A percentile compares a stretch with the other conserved stretches of the same genome.
Evolutionary conservation across 163 green algal species (phyloP).

Genomic region (Chlamydomonas reinhardtii): DNA sequence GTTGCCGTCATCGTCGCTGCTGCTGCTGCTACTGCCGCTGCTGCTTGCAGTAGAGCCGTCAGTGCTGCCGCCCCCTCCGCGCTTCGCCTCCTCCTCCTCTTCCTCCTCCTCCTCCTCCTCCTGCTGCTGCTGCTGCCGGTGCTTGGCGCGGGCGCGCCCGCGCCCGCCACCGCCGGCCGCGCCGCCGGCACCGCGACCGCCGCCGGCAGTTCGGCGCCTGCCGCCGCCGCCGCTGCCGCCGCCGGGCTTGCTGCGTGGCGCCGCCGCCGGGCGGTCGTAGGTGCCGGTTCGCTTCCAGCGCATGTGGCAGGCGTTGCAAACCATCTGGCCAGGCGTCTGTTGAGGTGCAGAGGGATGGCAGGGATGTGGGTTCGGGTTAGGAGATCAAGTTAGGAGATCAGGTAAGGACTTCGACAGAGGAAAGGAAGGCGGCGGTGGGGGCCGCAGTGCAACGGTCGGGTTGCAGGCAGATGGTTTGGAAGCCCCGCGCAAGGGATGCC

Average conservation of each 20-base stretch:
- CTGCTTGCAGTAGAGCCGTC: background rate
- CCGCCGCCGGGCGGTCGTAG: background rate
- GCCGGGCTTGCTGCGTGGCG: background rate
- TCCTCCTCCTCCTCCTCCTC: background rate
- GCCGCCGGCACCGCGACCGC: background rate
- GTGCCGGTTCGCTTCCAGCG: slow-evolving; percentile 16
- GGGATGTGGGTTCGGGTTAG: background rate
- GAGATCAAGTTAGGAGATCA: too few species aligned
- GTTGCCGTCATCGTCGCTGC: background rate
- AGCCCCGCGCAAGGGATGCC: too few species aligned
- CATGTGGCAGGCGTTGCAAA: slow-evolving; percentile 47
- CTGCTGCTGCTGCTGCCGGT: background rate
- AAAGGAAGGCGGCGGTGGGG: too few species aligned
- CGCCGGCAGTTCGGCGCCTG: background rate
- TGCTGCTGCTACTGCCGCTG: background rate
- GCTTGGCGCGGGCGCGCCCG: background rate
- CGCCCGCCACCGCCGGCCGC: background rate
- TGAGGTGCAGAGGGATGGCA: too few species aligned
- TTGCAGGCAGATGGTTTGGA: too few species aligned
- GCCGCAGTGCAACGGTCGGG: too few species aligned
- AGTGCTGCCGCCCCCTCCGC: too few species aligned
- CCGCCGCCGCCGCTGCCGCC: background rate
- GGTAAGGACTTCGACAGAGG: too few species aligned
- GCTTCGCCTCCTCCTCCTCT: background rate
- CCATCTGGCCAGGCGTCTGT: background rate